Evolutionary conservation across 2,329 filamentous ascomycete species (phyloP), one percentile per base, ranked within the genome.

Genomic region (Fusarium lyarnte): DNA sequence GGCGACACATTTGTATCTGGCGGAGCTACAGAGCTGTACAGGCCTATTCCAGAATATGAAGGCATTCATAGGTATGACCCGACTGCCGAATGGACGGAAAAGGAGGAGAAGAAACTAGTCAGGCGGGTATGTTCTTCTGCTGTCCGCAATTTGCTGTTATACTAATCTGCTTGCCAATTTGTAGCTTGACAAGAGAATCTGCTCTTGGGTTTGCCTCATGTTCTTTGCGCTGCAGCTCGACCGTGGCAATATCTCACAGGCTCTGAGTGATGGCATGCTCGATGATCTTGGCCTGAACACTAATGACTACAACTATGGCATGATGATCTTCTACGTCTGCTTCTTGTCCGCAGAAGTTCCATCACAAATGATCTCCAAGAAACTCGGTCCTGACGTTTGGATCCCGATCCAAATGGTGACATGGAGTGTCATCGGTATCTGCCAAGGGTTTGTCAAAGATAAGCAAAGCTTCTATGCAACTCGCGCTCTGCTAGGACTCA

Each of bases 41-140:
- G 83, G 65, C 87, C 87, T 1, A 85, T 88, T n/a, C 83, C 84
- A 4, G 79, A 79, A 11, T 91, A 90, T 73, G 89, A 91, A 74
- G 88, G 88, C 6, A 79, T 83, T 13, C 89, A 91, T 78, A 83
- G 88, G 54, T 91, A 86, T 76, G 88, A 91, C 72, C 88, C 88
- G 1, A 77, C 82, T 3, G 88, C 86, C 49, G 81, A 84, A 49
- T 91, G 89, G 89, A 85, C 86, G 5, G 79, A 83, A 16, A 82
- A 85, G 52, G 89, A 91, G 74, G 89, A 91, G 78, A 85, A 83
- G 76, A 84, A 79, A 51, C 78, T 91, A 3, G 83, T 90, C 14
- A 80, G 85, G 49, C 89, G 86, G 80, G 85, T 88, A 75, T 38
- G 43, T 10, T 42, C 4, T 3, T 14, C 7, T 29, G 3, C 25